Conservation (phyloP, 2,329 filamentous ascomycete species). For the Dendryphion nanum region DNA sequence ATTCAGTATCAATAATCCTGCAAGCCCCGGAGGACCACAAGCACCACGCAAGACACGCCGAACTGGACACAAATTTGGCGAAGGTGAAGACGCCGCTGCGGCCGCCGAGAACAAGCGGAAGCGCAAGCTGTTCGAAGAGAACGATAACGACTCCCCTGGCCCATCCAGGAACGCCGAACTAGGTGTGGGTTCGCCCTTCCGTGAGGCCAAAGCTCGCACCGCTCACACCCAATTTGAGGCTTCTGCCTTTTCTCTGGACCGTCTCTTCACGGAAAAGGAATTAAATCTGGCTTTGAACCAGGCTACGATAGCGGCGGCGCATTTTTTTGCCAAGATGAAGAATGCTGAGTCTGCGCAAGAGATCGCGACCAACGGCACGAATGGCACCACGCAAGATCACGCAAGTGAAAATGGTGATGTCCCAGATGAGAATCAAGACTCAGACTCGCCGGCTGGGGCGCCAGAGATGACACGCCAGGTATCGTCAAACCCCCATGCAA, state of each 20-base stretch:
- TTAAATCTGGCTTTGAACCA: conserved; percentile 61
- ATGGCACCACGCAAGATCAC: conserved; percentile 31
- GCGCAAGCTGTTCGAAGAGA: conserved; percentile 56
- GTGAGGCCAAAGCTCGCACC: conserved; percentile 53
- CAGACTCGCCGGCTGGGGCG: conserved; percentile 42
- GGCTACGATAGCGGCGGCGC: conserved; percentile 58
- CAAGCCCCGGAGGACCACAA: conserved; percentile 60
- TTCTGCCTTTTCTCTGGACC: conserved; percentile 59
- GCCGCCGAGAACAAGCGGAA: conserved; percentile 55
- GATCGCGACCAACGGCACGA: conserved; percentile 31
- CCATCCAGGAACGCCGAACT: conserved; percentile 50
- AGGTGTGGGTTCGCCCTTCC: conserved; percentile 50
- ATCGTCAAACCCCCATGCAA: conserved; percentile 57
- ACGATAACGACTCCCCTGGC: conserved; percentile 59
- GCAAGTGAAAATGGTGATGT: conserved; percentile 35
- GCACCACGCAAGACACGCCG: conserved; percentile 63
- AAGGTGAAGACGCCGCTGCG: conserved; percentile 47
- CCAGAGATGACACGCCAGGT: conserved; percentile 62
- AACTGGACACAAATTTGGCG: conserved; percentile 56
- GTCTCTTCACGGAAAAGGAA: conserved; percentile 68
- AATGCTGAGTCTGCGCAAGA: conserved; percentile 29
- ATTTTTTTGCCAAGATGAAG: conserved; percentile 57
- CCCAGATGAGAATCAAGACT: conserved; percentile 39
- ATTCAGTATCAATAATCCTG: conserved; percentile 64
- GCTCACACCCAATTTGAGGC: conserved; percentile 58